Base-by-base conservation (phyloP, 2,329 filamentous ascomycete species). In the Aspergillus alliaceus region DNA sequence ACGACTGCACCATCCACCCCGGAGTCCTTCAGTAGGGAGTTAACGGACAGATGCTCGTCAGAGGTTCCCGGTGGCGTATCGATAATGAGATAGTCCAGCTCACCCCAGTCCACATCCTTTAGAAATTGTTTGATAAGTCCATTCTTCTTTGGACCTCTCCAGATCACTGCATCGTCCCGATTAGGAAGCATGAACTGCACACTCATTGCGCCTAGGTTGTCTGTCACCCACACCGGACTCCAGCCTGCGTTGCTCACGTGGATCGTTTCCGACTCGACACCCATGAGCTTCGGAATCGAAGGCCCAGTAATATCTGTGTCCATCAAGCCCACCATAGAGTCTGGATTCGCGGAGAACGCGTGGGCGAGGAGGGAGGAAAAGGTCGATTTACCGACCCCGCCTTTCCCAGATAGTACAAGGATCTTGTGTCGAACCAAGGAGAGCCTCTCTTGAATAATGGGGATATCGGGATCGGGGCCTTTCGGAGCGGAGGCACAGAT, bases 201-300 rank as follows among this genome's bases (percentile, higher is more conserved):
- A 69, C 90, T 95, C 93, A 99, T 98, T 51, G 96, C 91, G 1
- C 89, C 90, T 3, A 99, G 80, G 67, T 98, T 99, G 67, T 98
- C 95, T 66, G 88, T 85, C 15, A 96, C 93, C 90, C 93, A 98
- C 14, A 98, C 93, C 0, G 95, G 95, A 70, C 89, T 91, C 95
- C 93, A 97, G 2, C 95, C 95, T 1, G 88, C 86, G 53, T 86
- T 89, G 70, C 88, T 95, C 53, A 96, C 86, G 73, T 99, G 95
- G 52, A 99, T 95, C 1, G 90, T 96, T 77, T 99, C 93, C 25
- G 86, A 80, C 75, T 97, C 93, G 1, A 97, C 93, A 32, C 95
- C 95, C 88, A 99, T 93, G 93, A 99, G 98, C 79, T 97, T 97
- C 20, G 95, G 95, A 68, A 99, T 97, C 62, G 87, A 91, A 0